Conservation (phyloP, 2,329 filamentous ascomycete species). For the Diplodia scrobiculata region DNA sequence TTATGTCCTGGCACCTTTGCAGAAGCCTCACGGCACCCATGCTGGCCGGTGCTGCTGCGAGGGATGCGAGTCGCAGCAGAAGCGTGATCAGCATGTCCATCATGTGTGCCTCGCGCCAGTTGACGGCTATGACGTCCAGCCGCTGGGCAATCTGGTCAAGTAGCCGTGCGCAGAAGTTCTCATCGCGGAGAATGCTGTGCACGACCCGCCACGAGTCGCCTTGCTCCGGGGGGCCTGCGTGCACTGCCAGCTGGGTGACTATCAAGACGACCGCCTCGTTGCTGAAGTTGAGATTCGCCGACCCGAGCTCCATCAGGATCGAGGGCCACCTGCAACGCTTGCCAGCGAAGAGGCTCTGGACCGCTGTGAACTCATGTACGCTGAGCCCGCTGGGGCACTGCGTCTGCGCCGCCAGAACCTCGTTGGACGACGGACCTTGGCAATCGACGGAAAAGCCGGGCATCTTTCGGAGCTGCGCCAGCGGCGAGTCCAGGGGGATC, state of each 20-base stretch:
- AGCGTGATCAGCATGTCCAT: conserved; percentile 63
- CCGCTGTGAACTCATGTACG: conserved; percentile 57
- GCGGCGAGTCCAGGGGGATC: conserved; percentile 46
- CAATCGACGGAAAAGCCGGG: conserved; percentile 40
- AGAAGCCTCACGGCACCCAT: conserved; percentile 42
- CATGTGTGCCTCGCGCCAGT: conserved; percentile 61
- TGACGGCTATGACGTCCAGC: conserved; percentile 53
- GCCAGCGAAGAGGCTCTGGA: conserved; percentile 54
- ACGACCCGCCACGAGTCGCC: conserved; percentile 46
- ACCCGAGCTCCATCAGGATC: conserved; percentile 55
- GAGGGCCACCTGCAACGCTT: conserved; percentile 52
- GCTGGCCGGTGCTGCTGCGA: conserved; percentile 32
- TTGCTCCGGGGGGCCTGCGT: conserved; percentile 56
- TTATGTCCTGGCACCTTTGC: conserved; percentile 47
- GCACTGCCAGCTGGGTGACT: conserved; percentile 32
- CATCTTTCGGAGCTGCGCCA: conserved; percentile 38
- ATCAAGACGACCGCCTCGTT: conserved; percentile 55
- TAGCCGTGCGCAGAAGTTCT: conserved; percentile 53
- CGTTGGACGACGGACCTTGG: conserved; percentile 56
- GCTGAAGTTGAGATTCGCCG: conserved; percentile 62
- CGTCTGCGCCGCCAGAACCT: conserved; percentile 55
- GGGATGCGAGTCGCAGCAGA: conserved; percentile 46
- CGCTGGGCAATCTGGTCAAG: conserved; percentile 52
- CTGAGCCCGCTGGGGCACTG: conserved; percentile 53
- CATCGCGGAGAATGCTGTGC: conserved; percentile 57